phyloP scores from a whole-genome alignment of 768 basidiomycete genomes.

The Pleurotus djamor region DNA sequence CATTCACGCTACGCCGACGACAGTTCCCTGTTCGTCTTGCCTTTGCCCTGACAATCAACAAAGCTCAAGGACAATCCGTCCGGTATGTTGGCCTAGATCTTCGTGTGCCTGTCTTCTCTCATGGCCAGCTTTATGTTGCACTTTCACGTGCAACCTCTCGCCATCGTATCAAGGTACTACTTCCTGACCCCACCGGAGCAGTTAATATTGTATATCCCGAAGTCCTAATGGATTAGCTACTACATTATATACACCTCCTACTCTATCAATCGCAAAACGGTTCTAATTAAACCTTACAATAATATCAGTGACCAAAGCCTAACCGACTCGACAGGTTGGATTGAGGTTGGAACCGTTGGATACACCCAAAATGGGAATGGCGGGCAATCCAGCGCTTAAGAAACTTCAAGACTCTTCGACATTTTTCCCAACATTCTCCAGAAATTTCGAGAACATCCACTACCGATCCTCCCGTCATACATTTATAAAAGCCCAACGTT shows the following conservation, averaged over 20 bases:
- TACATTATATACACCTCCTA: not conserved
- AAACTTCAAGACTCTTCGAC: too few relatives aligned
- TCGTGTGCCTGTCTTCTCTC: conserved; percentile 29
- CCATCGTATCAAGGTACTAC: conserved; percentile 22
- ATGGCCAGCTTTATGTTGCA: conserved; percentile 44
- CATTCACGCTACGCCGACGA: conserved; percentile 25
- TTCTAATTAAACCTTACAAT: not conserved
- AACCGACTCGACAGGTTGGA: too few relatives aligned
- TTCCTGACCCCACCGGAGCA: not conserved
- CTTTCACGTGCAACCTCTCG: conserved; percentile 28
- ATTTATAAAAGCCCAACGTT: too few relatives aligned
- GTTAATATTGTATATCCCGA: conserved; percentile 9
- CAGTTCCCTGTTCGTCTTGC: conserved; percentile 43
- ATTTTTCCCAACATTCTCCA: too few relatives aligned
- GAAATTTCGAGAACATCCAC: too few relatives aligned
- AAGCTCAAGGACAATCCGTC: conserved; percentile 46
- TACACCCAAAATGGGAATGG: too few relatives aligned
- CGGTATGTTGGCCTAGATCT: conserved; percentile 38
- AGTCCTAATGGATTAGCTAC: conserved; percentile 3
- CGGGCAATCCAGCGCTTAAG: too few relatives aligned
- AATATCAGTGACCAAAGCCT: too few relatives aligned
- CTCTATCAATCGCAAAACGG: not conserved
- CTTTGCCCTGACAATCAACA: conserved; percentile 49
- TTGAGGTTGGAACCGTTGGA: too few relatives aligned
- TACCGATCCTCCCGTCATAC: too few relatives aligned